Percentiles rank a stretch among this genome's conserved stretches.
phyloP scores from a whole-genome alignment of 257 asterid species.

The Nicotiana otophora region DNA sequence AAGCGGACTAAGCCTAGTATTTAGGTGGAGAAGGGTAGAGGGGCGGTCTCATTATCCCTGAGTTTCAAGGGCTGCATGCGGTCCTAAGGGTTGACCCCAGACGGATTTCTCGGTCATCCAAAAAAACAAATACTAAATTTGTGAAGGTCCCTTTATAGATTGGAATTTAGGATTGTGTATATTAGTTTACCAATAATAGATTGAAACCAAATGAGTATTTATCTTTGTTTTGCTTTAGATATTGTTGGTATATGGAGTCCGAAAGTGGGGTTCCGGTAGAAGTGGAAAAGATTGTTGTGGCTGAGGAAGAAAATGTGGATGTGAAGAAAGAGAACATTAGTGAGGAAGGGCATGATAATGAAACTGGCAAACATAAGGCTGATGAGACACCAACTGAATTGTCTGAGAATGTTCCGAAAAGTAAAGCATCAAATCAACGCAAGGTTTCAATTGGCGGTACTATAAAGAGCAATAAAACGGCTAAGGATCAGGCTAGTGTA shows the following conservation, averaged over 20 bases:
- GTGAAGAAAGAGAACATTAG: conserved; percentile 9
- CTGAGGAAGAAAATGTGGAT: conserved; percentile 24
- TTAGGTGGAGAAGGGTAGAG: no score
- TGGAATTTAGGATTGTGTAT: neutral
- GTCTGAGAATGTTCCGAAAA: conserved; percentile 24
- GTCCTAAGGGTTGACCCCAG: no score
- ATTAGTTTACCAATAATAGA: neutral
- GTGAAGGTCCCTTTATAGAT: neutral
- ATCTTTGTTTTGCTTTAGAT: conserved; percentile 9
- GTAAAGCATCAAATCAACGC: conserved; percentile 13
- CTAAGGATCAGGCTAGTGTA: conserved; percentile 31
- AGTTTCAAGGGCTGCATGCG: no score
- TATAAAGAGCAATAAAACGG: conserved; percentile 27
- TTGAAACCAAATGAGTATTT: neutral
- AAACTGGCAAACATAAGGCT: conserved; percentile 2
- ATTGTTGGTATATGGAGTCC: conserved; percentile 39
- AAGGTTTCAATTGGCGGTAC: conserved; percentile 12
- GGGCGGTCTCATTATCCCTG: no score
- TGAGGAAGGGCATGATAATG: conserved; percentile 22
- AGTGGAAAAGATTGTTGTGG: conserved; percentile 28
- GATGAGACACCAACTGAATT: conserved; percentile 23
- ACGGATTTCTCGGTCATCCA: no score
- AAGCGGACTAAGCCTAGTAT: no score
- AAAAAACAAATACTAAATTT: neutral
- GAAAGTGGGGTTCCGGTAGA: conserved; percentile 44